Conservation (phyloP, 768 basidiomycete genomes). For the Cystobasidium ongulense region DNA sequence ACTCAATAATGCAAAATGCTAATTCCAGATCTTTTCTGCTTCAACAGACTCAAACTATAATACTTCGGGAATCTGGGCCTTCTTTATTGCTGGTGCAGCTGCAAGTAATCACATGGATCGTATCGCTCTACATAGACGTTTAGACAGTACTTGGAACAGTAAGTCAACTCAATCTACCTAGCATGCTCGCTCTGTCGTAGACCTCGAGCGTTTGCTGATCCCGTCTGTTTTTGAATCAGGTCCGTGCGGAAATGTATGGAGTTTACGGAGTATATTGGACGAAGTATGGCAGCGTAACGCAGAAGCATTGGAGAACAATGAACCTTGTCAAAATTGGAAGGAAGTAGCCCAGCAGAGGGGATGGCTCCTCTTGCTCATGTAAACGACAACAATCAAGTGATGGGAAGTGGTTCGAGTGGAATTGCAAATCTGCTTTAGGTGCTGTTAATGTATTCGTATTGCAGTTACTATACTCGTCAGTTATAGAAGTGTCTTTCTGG, state of each 20-base stretch:
- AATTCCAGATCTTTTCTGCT: neutral
- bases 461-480: too few species aligned
- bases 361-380: constrained; percentile 25
- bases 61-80: constrained; percentile 27
- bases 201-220: too few species aligned
- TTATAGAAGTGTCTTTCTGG: too few species aligned
- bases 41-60: constrained; percentile 24
- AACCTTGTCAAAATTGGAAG: constrained; percentile 28
- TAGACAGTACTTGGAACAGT: constrained; percentile 31
- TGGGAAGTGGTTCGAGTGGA: too few species aligned
- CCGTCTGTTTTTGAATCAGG: too few species aligned
- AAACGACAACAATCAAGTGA: too few species aligned
- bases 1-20: neutral
- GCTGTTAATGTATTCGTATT: too few species aligned
- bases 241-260: constrained; percentile 25
- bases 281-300: constrained; percentile 24
- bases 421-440: too few species aligned
- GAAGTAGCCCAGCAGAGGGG: constrained; percentile 7
- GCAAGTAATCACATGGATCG: constrained; percentile 23
- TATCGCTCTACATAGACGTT: constrained; percentile 17
- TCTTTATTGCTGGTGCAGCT: constrained; percentile 27
- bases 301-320: constrained; percentile 6
- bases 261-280: constrained; percentile 20
- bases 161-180: neutral
- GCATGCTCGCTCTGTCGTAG: too few species aligned